These are phyloP conservation scores for Misopates orontium DNA, from an alignment of 257 asterid species.

Conservation along the genomic window DNA sequence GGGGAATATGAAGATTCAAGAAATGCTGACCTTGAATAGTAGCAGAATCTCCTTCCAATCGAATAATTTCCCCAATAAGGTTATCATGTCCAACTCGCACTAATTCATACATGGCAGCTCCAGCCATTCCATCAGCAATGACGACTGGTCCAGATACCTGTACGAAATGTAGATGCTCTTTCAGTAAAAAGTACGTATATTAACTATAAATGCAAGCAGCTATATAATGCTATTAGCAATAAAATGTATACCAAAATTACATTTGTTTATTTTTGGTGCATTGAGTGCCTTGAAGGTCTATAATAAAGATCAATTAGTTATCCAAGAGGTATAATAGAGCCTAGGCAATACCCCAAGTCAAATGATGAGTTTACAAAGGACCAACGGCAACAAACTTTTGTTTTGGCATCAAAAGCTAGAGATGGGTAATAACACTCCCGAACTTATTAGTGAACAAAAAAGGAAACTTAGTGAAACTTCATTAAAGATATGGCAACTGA, in stretches of 20 bases:
- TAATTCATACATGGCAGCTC: conserved; percentile 81
- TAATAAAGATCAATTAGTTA: neutral
- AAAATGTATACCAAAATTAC: neutral
- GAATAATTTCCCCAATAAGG: conserved; percentile 74
- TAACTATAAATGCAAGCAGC: neutral
- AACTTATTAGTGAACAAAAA: neutral
- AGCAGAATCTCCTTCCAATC: conserved; percentile 79
- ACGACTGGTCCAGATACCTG: conserved; percentile 79
- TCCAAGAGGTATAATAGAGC: neutral
- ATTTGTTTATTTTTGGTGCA: neutral
- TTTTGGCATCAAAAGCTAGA: neutral
- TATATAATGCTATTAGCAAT: neutral
- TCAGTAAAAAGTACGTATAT: conserved; percentile 6
- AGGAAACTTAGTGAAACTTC: neutral
- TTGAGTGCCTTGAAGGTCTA: neutral
- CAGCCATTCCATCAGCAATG: conserved; percentile 76
- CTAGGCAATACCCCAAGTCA: neutral
- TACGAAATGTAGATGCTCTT: neutral
- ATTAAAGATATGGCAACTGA: too few species aligned
- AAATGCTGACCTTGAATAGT: conserved; percentile 60
- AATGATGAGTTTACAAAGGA: neutral
- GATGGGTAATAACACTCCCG: neutral
- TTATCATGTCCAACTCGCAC: conserved; percentile 81
- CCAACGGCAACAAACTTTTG: neutral
- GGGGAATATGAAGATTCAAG: neutral